Conservation (phyloP, 768 basidiomycete genomes). For the Hericium erinaceus region DNA sequence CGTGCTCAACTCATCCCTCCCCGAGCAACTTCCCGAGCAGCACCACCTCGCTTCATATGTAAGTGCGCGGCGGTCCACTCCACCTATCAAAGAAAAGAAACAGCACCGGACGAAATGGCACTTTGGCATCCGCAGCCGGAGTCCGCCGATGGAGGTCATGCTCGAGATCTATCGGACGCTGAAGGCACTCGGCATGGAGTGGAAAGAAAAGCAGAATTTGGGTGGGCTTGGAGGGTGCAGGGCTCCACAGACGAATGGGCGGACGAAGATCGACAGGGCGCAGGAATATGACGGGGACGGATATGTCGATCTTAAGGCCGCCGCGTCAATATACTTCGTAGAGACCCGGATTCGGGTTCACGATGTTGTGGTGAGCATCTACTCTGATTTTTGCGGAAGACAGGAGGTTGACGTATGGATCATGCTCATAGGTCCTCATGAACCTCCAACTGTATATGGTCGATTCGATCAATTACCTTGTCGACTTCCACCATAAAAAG, state of each 20-base stretch:
- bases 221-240: constrained; percentile 54
- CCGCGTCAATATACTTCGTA: constrained; percentile 82
- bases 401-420: not conserved
- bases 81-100: constrained; percentile 47
- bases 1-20: constrained; percentile 83
- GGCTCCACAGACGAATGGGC: constrained; percentile 22
- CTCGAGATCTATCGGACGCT: constrained; percentile 94
- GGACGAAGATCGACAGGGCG: constrained; percentile 49
- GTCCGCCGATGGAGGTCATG: constrained; percentile 99
- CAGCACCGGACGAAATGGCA: constrained; percentile 89
- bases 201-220: constrained; percentile 83
- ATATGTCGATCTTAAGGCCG: constrained; percentile 50
- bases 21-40: constrained; percentile 48
- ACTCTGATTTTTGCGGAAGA: not conserved
- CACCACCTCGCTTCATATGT: constrained; percentile 67
- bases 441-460: constrained; percentile 97
- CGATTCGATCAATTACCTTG: constrained; percentile 91
- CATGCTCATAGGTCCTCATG: constrained; percentile 68
- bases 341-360: constrained; percentile 87
- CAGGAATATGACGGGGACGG: constrained; percentile 51
- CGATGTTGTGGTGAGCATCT: constrained; percentile 74
- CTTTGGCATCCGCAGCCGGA: constrained; percentile 91
- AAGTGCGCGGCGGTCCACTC: constrained; percentile 38
- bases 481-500: constrained; percentile 97
- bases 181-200: constrained; percentile 88